A percentile compares a stretch with the other conserved stretches of the same genome.
Evolutionary conservation across 2,329 filamentous ascomycete species (phyloP).

Genomic region (Sclerotinia glacialis): DNA sequence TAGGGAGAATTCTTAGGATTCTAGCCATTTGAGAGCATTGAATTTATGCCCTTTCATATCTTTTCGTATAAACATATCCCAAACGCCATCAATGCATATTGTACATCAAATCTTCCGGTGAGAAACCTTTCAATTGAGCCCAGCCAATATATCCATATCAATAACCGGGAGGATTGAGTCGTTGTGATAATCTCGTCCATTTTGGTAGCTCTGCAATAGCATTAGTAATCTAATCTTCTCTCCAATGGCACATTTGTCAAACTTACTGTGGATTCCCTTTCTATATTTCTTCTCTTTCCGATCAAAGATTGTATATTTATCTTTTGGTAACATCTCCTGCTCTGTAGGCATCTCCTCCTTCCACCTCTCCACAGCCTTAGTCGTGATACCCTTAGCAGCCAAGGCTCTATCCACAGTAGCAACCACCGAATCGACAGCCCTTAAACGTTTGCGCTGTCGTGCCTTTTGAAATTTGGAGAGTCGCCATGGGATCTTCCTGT

Average conservation of each 20-base stretch:
- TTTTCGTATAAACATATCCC: slow-evolving; percentile 29
- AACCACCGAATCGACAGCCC: slow-evolving; percentile 83
- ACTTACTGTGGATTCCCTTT: slow-evolving; percentile 94
- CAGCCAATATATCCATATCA: slow-evolving; percentile 42
- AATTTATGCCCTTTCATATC: slow-evolving; percentile 21
- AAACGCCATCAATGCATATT: slow-evolving; percentile 36
- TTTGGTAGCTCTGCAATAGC: slow-evolving; percentile 67
- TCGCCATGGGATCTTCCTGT: slow-evolving; percentile 92
- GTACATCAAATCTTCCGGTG: slow-evolving; percentile 31
- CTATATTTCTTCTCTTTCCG: slow-evolving; percentile 92
- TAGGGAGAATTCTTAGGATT: slow-evolving; percentile 23
- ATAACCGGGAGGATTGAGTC: slow-evolving; percentile 92
- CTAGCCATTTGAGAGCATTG: slow-evolving; percentile 23
- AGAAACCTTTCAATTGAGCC: slow-evolving; percentile 22
- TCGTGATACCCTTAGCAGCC: slow-evolving; percentile 65
- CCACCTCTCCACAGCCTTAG: slow-evolving; percentile 82
- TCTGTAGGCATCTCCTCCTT: slow-evolving; percentile 95
- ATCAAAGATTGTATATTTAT: slow-evolving; percentile 98
- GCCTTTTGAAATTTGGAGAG: slow-evolving; percentile 89
- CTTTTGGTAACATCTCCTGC: slow-evolving; percentile 89
- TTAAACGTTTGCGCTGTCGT: slow-evolving; percentile 77
- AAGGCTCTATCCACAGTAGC: slow-evolving; percentile 78
- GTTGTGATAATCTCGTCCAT: slow-evolving; percentile 93
- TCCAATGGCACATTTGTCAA: slow-evolving; percentile 8
- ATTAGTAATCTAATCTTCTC: slow-evolving; percentile 19